Percentiles rank a stretch among this genome's conserved stretches.
phyloP scores from a whole-genome alignment of 192 early-diverging fungal species.

The Lobulomyces angularis region DNA sequence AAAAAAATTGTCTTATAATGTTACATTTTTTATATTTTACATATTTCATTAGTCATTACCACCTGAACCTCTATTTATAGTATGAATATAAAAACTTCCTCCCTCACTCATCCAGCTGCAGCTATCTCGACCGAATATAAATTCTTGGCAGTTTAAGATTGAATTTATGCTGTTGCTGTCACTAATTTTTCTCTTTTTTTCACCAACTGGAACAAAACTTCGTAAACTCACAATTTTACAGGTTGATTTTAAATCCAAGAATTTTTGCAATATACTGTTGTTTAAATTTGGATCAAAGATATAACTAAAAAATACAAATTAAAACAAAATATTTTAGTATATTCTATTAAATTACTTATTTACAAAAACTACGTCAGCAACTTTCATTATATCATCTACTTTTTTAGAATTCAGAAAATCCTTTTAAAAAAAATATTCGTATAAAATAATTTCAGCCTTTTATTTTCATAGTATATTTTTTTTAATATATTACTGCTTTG shows the following conservation, averaged over 20 bases:
- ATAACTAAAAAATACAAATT: slow-evolving; percentile 29
- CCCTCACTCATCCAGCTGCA: slow-evolving; percentile 33
- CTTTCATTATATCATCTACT: slow-evolving; percentile 52
- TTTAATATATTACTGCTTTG: not conserved
- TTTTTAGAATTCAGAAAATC: slow-evolving; percentile 75
- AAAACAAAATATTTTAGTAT: not conserved
- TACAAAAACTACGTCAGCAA: slow-evolving; percentile 86
- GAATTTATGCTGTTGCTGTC: slow-evolving; percentile 36
- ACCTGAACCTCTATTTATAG: slow-evolving; percentile 12
- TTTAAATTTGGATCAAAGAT: slow-evolving; percentile 79
- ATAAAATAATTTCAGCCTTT: slow-evolving; percentile 10
- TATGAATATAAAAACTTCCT: slow-evolving; percentile 25
- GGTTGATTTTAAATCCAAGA: slow-evolving; percentile 85
- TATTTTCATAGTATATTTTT: slow-evolving; percentile 25
- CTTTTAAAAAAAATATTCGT: slow-evolving; percentile 56
- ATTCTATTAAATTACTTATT: too few relatives aligned
- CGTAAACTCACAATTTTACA: slow-evolving; percentile 62
- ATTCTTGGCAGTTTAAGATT: slow-evolving; percentile 38
- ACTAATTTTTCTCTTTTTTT: slow-evolving; percentile 58
- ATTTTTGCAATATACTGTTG: slow-evolving; percentile 65
- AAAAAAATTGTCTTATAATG: too few relatives aligned
- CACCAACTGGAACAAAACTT: slow-evolving; percentile 60
- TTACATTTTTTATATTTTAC: too few relatives aligned
- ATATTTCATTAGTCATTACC: too few relatives aligned
- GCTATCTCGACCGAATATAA: slow-evolving; percentile 10